Base-by-base conservation (phyloP, 352 stramenopile genomes). In the Lagenidium giganteum region DNA sequence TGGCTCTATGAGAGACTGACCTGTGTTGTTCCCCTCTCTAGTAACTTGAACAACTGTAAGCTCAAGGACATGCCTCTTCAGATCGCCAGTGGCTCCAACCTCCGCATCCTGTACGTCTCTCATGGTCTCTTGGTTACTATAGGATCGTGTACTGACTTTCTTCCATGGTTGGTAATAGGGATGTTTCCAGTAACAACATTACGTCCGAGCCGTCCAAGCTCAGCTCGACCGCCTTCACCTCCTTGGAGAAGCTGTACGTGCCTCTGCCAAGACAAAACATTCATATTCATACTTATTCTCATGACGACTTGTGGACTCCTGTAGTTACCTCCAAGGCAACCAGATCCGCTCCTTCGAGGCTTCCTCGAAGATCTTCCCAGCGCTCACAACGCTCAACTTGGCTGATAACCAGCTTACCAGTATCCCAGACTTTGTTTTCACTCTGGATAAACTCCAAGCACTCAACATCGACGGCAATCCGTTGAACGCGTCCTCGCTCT, bases 11-110 rank as follows among this genome's bases (percentile, higher is more conserved):
- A 2, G 14, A 11, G 12, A 22, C 17, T 33, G 3, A 28, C 11
- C 25, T 27, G 25, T 51, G 25, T 21, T 42, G 9, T 30, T 32
- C 24, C 16, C 40, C 38, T 46, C 21, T 47, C 3, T 31, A 87
- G 75, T 42, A 58, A 60, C 25, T 69, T 88, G 51, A 80, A 74
- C 60, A 82, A 85, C 51, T 88, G 76, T 61, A 75, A 64, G 16
- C 60, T 88, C 23, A 64, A 57, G 54, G 51, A 61, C n/a, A 78
- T 88, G 35, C 76, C 76, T 3, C 70, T 59, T 1, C 50, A 69
- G 47, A 67, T 77, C 16, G 26, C 83, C 3, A 57, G 60, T 21
- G 73, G 76, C 13, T 42, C 46, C 26, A 59, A 57, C 11, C 54
- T 88, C 34, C 67, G 54, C 29, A 40, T 64, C 14, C 46, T 88